Conservation (phyloP, 1,139 yeast genomes). For the Hyphopichia buzzinii region DNA sequence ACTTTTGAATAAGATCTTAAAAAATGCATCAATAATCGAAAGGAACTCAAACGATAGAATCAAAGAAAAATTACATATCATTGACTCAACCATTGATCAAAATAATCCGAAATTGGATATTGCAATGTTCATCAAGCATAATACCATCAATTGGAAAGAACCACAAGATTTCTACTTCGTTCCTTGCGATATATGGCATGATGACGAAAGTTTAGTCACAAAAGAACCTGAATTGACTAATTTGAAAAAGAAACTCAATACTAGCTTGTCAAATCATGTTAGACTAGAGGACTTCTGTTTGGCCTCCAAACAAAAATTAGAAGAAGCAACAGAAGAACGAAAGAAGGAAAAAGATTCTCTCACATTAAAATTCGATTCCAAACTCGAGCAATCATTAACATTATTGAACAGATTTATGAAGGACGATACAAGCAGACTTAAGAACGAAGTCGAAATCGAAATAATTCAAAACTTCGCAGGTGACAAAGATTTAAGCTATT, state of each 20-base stretch:
- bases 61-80: constrained; percentile 49
- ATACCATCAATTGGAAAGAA: constrained; percentile 71
- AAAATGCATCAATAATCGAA: constrained; percentile 65
- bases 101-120: constrained; percentile 77
- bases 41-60: constrained; percentile 53
- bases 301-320: constrained; percentile 49
- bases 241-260: constrained; percentile 58
- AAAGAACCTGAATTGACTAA: constrained; percentile 63
- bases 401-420: constrained; percentile 63
- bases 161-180: constrained; percentile 82
- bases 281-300: constrained; percentile 43
- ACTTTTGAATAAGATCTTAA: constrained; percentile 68
- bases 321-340: constrained; percentile 42
- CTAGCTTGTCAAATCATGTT: constrained; percentile 46
- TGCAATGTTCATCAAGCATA: constrained; percentile 92
- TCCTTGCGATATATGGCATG: constrained; percentile 96
- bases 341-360: constrained; percentile 26
- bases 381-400: constrained; percentile 53
- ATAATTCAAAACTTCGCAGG: constrained; percentile 86
- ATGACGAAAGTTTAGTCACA: constrained; percentile 75
- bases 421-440: constrained; percentile 71
- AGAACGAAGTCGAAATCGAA: constrained; percentile 83
- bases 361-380: constrained; percentile 52
- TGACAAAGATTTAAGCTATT: constrained; percentile 61
- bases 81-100: constrained; percentile 60